Evolutionary conservation across 2,329 filamentous ascomycete genomes (phyloP), one percentile per base, ranked within the genome.

Genomic region (Nectriaceae sp.): DNA sequence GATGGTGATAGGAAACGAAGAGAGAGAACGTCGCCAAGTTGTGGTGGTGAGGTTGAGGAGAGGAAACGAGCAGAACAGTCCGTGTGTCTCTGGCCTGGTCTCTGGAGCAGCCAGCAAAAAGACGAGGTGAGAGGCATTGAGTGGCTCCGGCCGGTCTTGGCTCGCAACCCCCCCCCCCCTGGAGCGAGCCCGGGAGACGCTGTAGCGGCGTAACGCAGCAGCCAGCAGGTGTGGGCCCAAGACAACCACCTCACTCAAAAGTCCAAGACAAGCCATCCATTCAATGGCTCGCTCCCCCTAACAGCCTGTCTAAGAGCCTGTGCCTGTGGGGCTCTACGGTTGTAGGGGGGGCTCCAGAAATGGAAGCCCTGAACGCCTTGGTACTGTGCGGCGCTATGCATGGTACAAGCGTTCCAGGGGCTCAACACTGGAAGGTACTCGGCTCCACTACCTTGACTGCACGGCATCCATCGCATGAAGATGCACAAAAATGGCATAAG

Each of bases 41-140:
- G 48, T 56, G 57, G 58, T 57, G 56, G 53, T 53, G 55, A 59
- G 53, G 53, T 54, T 59, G 60, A 61, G 54, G 58, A 59, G 56
- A 60, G 49, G 55, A 63, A 59, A 56, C 57, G 52, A 49, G 24
- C 24, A n/a, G n/a, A n/a, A n/a, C n/a, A 29, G 24, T 13, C 24
- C 24, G 13, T 6, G 24, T 29, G 24, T 29, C 24, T 29, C 24
- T 29, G 24, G 13, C n/a, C 46, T 46, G 50, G 50, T 40, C 24
- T 54, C 51, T 54, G 45, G 53, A 55, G 42, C 47, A 43, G 46
- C 45, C 54, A 54, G 47, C 44, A 55, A 54, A 51, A 57, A 45
- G 48, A 49, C 50, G 42, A 50, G 40, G 46, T 39, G 46, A 10
- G 33, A 5, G 33, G 6, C 8, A n/a, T 36, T n/a, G 11, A 36